Evolutionary conservation across 2,329 filamentous ascomycete genomes (phyloP).

Genomic region (Pestalotiopsis sp.): DNA sequence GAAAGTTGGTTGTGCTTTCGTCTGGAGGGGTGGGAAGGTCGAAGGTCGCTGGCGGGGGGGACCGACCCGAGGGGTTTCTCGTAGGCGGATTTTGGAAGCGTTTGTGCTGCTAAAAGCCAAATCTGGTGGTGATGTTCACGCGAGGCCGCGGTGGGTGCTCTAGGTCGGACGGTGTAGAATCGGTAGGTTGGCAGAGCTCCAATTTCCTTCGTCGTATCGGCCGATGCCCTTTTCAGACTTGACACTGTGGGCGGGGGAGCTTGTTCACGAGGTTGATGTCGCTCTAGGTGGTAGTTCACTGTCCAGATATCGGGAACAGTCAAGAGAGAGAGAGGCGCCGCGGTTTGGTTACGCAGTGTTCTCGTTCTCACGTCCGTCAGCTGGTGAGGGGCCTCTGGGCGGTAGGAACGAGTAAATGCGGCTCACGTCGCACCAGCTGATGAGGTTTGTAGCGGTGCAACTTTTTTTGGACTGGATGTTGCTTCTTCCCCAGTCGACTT

Average conservation of each 20-base stretch:
- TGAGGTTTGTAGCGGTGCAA: neutral
- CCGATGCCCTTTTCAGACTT: neutral
- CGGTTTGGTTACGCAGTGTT: neutral
- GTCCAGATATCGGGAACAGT: neutral
- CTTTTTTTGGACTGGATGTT: neutral
- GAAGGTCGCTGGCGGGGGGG: neutral
- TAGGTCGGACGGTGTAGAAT: constrained; percentile 4
- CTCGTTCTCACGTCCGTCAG: neutral
- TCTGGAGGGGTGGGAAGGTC: neutral
- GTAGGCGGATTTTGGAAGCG: neutral
- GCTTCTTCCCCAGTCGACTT: neutral
- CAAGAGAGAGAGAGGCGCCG: neutral
- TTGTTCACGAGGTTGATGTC: neutral
- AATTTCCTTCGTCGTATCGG: neutral
- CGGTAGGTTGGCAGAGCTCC: neutral
- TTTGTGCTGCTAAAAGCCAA: neutral
- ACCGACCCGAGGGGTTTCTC: neutral
- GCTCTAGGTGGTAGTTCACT: neutral
- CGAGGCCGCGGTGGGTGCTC: neutral
- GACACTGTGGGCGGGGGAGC: neutral
- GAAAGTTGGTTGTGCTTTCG: neutral
- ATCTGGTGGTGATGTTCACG: constrained; percentile 7
- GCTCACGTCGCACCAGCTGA: neutral
- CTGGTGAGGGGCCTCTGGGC: neutral
- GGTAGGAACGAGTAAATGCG: neutral